These are phyloP conservation scores for Vaccinium darrowii DNA, from an alignment of 148 eudicot species.

Conservation along the genomic window DNA sequence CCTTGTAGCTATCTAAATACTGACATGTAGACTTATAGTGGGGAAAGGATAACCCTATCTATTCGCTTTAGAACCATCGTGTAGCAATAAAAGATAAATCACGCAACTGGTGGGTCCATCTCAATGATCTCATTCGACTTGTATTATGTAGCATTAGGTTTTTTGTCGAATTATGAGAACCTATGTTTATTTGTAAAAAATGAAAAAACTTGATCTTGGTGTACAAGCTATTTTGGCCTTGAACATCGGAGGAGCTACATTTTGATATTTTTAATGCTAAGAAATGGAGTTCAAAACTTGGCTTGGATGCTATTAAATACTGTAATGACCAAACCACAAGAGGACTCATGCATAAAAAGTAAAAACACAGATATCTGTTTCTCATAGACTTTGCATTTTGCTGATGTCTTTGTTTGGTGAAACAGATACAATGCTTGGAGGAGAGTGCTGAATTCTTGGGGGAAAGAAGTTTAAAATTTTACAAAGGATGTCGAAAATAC, in stretches of 20 bases:
- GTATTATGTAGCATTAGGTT: not conserved
- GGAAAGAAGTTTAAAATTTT: constrained; percentile 86
- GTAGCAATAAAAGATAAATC: not conserved
- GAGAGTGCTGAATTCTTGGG: constrained; percentile 89
- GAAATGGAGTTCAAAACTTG: not conserved
- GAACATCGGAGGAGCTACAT: not conserved
- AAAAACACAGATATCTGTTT: not conserved
- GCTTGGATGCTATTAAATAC: not conserved
- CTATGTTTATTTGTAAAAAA: not conserved
- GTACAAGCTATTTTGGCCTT: not conserved
- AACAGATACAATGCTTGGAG: constrained; percentile 86
- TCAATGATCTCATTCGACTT: not conserved
- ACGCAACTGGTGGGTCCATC: not conserved
- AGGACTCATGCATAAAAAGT: too few relatives aligned
- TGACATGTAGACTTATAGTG: not conserved
- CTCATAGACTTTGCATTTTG: constrained; percentile 8
- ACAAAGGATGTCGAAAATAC: constrained; percentile 93
- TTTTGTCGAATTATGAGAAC: not conserved
- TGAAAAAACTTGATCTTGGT: not conserved
- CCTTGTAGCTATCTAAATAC: not conserved
- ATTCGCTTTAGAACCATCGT: not conserved
- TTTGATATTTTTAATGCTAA: not conserved
- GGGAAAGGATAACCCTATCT: not conserved
- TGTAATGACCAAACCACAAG: too few relatives aligned
- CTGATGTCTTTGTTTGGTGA: constrained; percentile 16